Evolutionary conservation across 371 early-diverging fungal species (phyloP), one percentile per base, ranked within the genome.

Genomic region (Apophysomyces variabilis): DNA sequence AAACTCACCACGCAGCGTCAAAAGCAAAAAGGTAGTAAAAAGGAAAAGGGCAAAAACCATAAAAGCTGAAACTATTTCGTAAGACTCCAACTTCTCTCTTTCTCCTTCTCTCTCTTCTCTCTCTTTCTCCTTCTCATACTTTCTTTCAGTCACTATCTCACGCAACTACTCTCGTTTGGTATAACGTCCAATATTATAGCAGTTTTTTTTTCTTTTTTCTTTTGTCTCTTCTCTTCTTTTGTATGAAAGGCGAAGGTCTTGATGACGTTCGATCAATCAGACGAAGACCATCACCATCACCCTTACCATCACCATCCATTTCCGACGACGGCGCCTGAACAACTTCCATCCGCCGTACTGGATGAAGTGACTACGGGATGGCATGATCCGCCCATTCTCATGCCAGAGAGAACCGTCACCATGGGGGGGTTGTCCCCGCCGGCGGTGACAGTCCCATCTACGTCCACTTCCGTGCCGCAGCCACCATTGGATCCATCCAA

Each of bases 241-340:
- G 41, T 57, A 64, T 57, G 57, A 64, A 39, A 57, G 58, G 57
- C n/a, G 58, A 57, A 60, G 16, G 54, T 21, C 21, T 50, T 50
- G 44, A 66, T 59, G 66, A 66, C 38, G 32, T 37, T 37, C 54
- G 50, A 44, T 39, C 59, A 16, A 18, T 60, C 50, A 32, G 58
- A 58, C 32, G 59, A 65, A 45, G 38, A 60, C 18, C 65, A 58
- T n/a, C 65, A 64, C 38, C 36, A 46, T n/a, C 65, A 64, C 38
- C 36, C 36, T 45, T 58, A 64, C 35, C 65, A 57, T 41, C 61
- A 41, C 45, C 46, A 61, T 61, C 54, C 54, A 32, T 50, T 18
- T 11, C 54, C 54, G 54, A 50, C 54, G 21, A 50, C 54, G 5
- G 54, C 63, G 46, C 47, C 65, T 50, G 60, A 44, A n/a, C 54